Evolutionary conservation across 495 filamentous ascomycete species (phyloP).

Genomic region (Venustampulla echinocandica): DNA sequence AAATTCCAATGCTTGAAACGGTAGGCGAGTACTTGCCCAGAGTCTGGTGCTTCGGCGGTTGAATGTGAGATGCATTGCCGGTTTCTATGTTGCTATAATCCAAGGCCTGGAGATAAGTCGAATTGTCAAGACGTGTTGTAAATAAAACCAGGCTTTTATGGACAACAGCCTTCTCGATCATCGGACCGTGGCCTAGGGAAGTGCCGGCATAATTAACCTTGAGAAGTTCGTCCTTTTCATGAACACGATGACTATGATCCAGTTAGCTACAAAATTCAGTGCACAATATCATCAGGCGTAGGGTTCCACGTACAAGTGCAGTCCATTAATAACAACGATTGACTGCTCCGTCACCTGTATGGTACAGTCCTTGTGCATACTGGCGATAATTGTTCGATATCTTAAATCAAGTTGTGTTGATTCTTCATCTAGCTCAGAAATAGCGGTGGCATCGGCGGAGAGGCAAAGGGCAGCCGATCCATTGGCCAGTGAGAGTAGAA

Average conservation of each 20-base stretch:
- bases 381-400: slow-evolving; percentile 18
- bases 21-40: slow-evolving; percentile 6
- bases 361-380: neutral
- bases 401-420: slow-evolving; percentile 17
- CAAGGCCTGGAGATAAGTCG: slow-evolving; percentile 11
- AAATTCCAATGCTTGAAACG: slow-evolving; percentile 6
- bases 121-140: slow-evolving; percentile 1
- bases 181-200: slow-evolving; percentile 1
- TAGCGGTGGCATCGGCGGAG: slow-evolving; percentile 29
- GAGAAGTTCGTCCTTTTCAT: neutral
- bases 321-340: slow-evolving; percentile 7
- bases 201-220: neutral
- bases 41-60: neutral
- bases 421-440: slow-evolving; percentile 20
- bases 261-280: neutral
- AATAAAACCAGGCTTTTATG: slow-evolving; percentile 7
- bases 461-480: slow-evolving; percentile 31
- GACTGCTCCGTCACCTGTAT: slow-evolving; percentile 23
- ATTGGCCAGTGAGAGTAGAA: slow-evolving; percentile 44
- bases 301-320: no score
- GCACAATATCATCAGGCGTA: no score
- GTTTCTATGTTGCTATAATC: no score
- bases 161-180: slow-evolving; percentile 9
- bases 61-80: no score
- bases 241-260: neutral